A percentile compares a stretch with the other conserved stretches of the same genome.
phyloP scores from a whole-genome alignment of 2,329 filamentous ascomycete species.

The Byssothecium circinans region DNA sequence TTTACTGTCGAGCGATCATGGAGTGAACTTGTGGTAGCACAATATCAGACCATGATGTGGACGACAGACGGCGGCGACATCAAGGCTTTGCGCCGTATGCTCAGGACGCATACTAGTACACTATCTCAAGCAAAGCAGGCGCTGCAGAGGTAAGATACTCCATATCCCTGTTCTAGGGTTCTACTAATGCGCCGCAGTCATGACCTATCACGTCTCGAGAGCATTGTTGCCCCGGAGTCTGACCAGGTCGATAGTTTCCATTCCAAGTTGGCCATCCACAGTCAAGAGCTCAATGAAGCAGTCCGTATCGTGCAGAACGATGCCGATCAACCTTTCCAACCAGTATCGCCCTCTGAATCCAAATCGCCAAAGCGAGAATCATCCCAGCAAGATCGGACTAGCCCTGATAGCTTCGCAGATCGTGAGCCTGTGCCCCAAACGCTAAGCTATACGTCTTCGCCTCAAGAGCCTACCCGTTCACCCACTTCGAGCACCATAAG shows the following conservation, averaged over 20 bases:
- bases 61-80: constrained; percentile 50
- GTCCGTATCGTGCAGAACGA: constrained; percentile 33
- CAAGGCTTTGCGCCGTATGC: constrained; percentile 42
- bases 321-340: constrained; percentile 14
- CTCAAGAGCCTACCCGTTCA: too few species aligned
- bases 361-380: constrained; percentile 15
- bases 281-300: constrained; percentile 34
- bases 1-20: constrained; percentile 49
- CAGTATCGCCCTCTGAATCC: constrained; percentile 1
- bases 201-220: constrained; percentile 37
- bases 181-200: constrained; percentile 30
- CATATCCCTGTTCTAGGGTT: too few species aligned
- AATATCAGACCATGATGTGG: constrained; percentile 50
- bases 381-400: constrained; percentile 2
- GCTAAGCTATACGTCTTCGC: too few species aligned
- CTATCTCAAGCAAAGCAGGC: constrained; percentile 46
- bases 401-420: constrained; percentile 1
- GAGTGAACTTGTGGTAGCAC: constrained; percentile 46
- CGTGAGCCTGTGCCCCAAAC: too few species aligned
- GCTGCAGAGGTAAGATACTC: constrained; percentile 42
- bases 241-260: constrained; percentile 38
- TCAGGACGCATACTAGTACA: constrained; percentile 48
- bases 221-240: constrained; percentile 33
- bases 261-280: constrained; percentile 21
- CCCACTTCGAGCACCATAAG: too few species aligned